phyloP scores from a whole-genome alignment of 1,139 yeast species.

The Debaryomyces sp. region DNA sequence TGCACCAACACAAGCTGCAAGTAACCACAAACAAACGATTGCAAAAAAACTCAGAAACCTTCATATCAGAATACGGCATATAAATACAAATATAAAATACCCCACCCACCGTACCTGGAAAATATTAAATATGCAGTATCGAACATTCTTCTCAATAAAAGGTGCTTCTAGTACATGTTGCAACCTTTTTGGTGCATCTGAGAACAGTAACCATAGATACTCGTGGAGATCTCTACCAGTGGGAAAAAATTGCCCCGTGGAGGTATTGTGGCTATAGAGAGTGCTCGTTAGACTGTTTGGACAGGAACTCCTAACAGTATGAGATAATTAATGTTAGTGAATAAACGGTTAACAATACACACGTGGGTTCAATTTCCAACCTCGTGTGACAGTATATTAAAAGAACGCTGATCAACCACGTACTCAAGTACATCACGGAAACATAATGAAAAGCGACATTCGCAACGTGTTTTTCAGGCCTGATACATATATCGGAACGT shows the following conservation, averaged over 20 bases:
- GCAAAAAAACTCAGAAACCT: background rate
- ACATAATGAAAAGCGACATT: background rate
- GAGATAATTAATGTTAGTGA: background rate
- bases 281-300: background rate
- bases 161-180: background rate
- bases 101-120: background rate
- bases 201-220: background rate
- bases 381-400: slow-evolving; percentile 5
- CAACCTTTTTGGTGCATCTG: background rate
- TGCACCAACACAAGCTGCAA: slow-evolving; percentile 2
- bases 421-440: background rate
- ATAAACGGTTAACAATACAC: background rate
- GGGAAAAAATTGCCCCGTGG: background rate
- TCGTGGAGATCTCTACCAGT: background rate
- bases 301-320: background rate
- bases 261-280: background rate
- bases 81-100: background rate
- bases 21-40: slow-evolving; percentile 5
- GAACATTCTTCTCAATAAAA: background rate
- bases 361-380: slow-evolving; percentile 6
- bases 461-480: background rate
- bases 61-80: background rate
- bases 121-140: background rate
- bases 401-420: slow-evolving; percentile 1
- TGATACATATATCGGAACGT: background rate